phyloP scores from a whole-genome alignment of 352 stramenopile species.

The Globisporangium viniferum region DNA sequence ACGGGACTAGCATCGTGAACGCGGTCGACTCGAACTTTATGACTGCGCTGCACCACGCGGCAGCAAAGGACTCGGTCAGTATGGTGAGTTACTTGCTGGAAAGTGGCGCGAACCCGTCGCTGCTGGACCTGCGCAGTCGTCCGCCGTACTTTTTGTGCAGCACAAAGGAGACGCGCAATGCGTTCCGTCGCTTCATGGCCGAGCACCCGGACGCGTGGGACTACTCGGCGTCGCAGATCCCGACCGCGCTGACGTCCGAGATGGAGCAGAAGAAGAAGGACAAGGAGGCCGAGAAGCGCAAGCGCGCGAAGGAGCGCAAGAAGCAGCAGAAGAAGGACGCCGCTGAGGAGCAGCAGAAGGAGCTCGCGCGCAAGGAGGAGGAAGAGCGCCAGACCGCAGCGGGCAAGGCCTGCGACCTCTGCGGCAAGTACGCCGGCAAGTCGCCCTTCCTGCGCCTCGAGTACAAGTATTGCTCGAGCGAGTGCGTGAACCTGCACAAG shows the following conservation, averaged over 20 bases:
- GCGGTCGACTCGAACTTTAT: constrained; percentile 60
- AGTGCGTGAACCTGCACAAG: constrained; percentile 92
- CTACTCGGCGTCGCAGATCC: constrained; percentile 69
- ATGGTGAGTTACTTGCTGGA: constrained; percentile 78
- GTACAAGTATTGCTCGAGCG: constrained; percentile 93
- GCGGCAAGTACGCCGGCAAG: constrained; percentile 78
- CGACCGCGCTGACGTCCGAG: constrained; percentile 64
- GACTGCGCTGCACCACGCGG: constrained; percentile 76
- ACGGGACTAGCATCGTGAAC: constrained; percentile 31
- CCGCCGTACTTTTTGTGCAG: constrained; percentile 89
- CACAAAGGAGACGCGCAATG: constrained; percentile 88
- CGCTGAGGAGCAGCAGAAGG: constrained; percentile 59
- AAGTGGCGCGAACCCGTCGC: constrained; percentile 78
- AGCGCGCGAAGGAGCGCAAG: constrained; percentile 87
- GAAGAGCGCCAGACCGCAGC: constrained; percentile 70
- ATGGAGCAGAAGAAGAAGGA: constrained; percentile 86
- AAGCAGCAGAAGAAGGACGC: constrained; percentile 86
- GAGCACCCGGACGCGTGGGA: constrained; percentile 81
- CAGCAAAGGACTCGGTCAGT: constrained; percentile 36
- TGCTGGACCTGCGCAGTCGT: constrained; percentile 76
- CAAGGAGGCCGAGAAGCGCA: constrained; percentile 86
- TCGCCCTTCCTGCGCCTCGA: constrained; percentile 90
- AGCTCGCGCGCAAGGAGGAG: constrained; percentile 59
- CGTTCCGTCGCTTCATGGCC: constrained; percentile 87
- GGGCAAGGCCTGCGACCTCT: constrained; percentile 75